Conservation (phyloP, 2,329 filamentous ascomycete genomes). For the Ustulina deusta region DNA sequence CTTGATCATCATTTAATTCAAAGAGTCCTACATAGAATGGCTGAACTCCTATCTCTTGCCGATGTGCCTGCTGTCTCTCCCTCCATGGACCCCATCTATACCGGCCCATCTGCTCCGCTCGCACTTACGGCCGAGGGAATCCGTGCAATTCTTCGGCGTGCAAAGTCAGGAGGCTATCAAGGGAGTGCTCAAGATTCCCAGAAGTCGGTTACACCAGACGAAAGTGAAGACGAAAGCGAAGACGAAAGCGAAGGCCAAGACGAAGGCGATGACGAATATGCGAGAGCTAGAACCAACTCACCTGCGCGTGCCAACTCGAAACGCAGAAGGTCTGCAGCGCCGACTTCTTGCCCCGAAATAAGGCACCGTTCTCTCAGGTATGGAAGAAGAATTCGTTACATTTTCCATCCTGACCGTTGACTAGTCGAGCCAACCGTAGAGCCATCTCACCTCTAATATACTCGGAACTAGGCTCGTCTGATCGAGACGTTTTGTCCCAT, state of each 20-base stretch:
- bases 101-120: constrained; percentile 12
- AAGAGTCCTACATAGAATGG: background rate
- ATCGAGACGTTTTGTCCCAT: background rate
- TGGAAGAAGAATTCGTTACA: background rate
- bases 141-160: constrained; percentile 25
- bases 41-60: constrained; percentile 7
- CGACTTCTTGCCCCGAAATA: background rate
- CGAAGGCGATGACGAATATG: no score
- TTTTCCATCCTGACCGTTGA: constrained; percentile 9
- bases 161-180: constrained; percentile 24
- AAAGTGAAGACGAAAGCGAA: background rate
- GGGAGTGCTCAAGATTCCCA: background rate
- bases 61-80: constrained; percentile 10
- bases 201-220: background rate
- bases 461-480: constrained; percentile 4
- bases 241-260: no score
- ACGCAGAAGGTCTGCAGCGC: constrained; percentile 35
- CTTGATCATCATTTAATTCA: background rate
- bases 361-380: constrained; percentile 18
- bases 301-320: constrained; percentile 37
- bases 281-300: constrained; percentile 20
- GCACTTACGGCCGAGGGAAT: constrained; percentile 13
- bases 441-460: background rate
- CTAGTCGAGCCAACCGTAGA: constrained; percentile 2
- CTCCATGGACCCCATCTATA: constrained; percentile 11